Evolutionary conservation across 2,329 filamentous ascomycete genomes (phyloP), one percentile per base, ranked within the genome.

Genomic region (Cercospora janseana): DNA sequence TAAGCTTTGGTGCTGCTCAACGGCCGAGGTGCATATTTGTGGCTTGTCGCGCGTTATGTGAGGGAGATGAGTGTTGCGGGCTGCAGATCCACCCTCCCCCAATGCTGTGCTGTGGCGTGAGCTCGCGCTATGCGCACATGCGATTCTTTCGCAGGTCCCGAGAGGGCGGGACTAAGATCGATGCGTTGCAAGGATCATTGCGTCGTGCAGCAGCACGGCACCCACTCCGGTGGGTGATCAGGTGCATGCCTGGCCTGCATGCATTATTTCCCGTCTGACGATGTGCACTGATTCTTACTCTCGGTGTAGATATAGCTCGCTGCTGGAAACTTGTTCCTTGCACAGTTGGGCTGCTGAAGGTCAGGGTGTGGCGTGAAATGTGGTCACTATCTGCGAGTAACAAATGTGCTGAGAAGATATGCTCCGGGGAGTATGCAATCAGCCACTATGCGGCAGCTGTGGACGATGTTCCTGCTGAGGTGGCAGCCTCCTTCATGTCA

Each of bases 401-500:
- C n/a, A n/a, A n/a, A n/a, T n/a, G n/a, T n/a, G n/a, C n/a, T n/a
- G n/a, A n/a, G n/a, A n/a, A n/a, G n/a, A n/a, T n/a, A n/a, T n/a
- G n/a, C n/a, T n/a, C n/a, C n/a, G n/a, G n/a, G n/a, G n/a, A n/a
- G n/a, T n/a, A n/a, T n/a, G n/a, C n/a, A n/a, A n/a, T n/a, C n/a
- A n/a, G n/a, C n/a, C n/a, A n/a, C n/a, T n/a, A n/a, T n/a, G n/a
- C n/a, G n/a, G n/a, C 34, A 31, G 55, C 54, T 8, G 34, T 38
- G 6, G 27, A 3, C 15, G 34, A 23, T n/a, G 34, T 21, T 4
- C 21, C 10, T 2, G 21, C 34, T 38, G 34, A 21, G 18, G 24
- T 38, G 34, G 24, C 24, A 18, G 34, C 21, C 18, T 49, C 55
- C 51, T 64, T 66, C 9, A 63, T 24, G 13, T 57, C 55, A 3